Conservation (phyloP, 768 basidiomycete genomes). For the Termitomyces sp. region DNA sequence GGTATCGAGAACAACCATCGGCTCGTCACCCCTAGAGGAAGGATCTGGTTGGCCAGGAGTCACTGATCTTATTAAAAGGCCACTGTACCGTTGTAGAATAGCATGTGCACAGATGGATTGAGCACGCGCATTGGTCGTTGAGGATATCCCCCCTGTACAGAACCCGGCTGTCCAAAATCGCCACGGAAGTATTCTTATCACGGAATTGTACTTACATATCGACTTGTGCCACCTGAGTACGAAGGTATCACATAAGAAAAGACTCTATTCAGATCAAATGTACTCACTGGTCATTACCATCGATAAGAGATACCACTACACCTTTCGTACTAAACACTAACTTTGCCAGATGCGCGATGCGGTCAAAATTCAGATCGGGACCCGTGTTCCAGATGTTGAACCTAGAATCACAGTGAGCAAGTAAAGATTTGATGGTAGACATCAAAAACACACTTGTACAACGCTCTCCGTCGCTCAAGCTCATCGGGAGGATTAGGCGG, state of each 20-base stretch:
- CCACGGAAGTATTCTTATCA: background rate
- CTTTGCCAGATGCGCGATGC: constrained; percentile 89
- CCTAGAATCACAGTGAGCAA: constrained; percentile 28
- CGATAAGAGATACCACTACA: constrained; percentile 79
- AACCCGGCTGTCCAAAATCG: background rate
- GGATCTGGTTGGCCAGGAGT: background rate
- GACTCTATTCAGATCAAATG: background rate
- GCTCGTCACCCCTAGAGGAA: constrained; percentile 67
- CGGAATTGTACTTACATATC: constrained; percentile 50
- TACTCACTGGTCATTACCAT: constrained; percentile 76
- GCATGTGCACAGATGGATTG: constrained; percentile 81
- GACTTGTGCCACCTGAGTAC: constrained; percentile 78
- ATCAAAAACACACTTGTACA: constrained; percentile 67
- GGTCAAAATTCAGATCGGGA: constrained; percentile 86
- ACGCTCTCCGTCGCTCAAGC: constrained; percentile 70
- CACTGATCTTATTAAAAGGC: background rate
- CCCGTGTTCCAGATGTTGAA: constrained; percentile 90
- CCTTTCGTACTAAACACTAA: constrained; percentile 89
- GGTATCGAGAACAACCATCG: constrained; percentile 80
- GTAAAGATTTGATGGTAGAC: background rate
- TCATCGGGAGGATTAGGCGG: constrained; percentile 87
- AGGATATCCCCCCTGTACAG: constrained; percentile 38
- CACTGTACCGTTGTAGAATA: constrained; percentile 65
- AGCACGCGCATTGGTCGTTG: constrained; percentile 40
- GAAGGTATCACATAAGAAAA: constrained; percentile 1